Percentiles rank a stretch among this genome's conserved stretches.
Evolutionary conservation across 257 asterid genomes (phyloP).

Genomic region (Solanum dulcamara): DNA sequence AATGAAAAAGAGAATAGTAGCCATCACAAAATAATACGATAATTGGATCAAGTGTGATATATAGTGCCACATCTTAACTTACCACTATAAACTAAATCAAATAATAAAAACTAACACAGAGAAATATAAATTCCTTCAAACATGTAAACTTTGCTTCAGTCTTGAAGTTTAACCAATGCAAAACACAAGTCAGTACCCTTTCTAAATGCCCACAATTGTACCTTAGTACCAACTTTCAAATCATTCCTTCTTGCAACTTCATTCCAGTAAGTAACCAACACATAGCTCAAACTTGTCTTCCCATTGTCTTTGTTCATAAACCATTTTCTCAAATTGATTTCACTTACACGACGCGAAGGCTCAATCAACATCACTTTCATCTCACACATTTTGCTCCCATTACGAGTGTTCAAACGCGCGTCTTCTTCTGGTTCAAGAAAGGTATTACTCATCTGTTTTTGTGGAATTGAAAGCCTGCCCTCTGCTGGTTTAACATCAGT

Average conservation of each 20-base stretch:
- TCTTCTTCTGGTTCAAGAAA: not conserved
- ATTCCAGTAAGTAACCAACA: not conserved
- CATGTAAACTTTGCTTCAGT: too few relatives aligned
- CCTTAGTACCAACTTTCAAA: not conserved
- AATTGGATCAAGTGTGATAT: too few relatives aligned
- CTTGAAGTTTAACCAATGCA: not conserved
- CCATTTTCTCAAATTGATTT: not conserved
- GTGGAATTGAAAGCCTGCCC: not conserved
- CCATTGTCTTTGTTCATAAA: not conserved
- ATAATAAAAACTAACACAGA: too few relatives aligned
- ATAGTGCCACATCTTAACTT: too few relatives aligned
- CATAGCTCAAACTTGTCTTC: not conserved
- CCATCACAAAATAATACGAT: too few relatives aligned
- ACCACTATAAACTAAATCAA: too few relatives aligned
- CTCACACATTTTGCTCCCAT: not conserved
- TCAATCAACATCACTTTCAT: not conserved
- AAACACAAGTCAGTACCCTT: not conserved
- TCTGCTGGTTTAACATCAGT: not conserved
- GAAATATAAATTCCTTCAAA: too few relatives aligned
- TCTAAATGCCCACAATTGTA: constrained; percentile 1
- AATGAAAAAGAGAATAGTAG: too few relatives aligned
- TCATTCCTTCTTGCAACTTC: not conserved
- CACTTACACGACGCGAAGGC: not conserved
- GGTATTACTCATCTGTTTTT: not conserved
- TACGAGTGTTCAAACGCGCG: not conserved